phyloP scores from a whole-genome alignment of 2,329 filamentous ascomycete species.

The Coniosporium uncinatum region DNA sequence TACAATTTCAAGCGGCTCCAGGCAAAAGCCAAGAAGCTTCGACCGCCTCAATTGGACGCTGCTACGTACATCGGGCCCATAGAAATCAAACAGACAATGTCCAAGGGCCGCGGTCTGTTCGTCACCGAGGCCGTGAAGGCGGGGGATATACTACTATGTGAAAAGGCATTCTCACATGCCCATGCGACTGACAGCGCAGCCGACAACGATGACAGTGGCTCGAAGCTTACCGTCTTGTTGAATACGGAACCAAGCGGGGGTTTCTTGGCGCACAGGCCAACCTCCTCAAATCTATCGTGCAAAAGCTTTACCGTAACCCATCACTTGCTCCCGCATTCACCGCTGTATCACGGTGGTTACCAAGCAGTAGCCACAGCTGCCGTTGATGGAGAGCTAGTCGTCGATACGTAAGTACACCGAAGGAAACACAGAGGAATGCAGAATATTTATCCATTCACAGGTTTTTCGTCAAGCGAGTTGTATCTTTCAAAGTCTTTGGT shows the following conservation, averaged over 20 bases:
- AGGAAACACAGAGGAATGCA: no score
- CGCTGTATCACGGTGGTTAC: slow-evolving; percentile 1
- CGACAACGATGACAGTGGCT: slow-evolving; percentile 29
- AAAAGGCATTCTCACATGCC: slow-evolving; percentile 33
- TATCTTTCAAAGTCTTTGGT: slow-evolving; percentile 1
- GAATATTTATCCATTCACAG: not conserved
- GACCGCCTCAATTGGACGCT: slow-evolving; percentile 15
- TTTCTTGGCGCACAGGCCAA: slow-evolving; percentile 10
- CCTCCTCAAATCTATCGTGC: slow-evolving; percentile 21
- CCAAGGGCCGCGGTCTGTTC: slow-evolving; percentile 36
- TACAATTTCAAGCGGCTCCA: slow-evolving; percentile 7
- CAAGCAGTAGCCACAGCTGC: not conserved
- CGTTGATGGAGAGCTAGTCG: not conserved
- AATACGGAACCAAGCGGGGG: not conserved
- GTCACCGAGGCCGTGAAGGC: slow-evolving; percentile 26
- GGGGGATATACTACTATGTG: slow-evolving; percentile 36
- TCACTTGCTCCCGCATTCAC: slow-evolving; percentile 13
- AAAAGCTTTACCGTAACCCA: slow-evolving; percentile 33
- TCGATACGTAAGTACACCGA: not conserved
- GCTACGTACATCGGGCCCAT: slow-evolving; percentile 23
- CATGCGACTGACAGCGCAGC: slow-evolving; percentile 4
- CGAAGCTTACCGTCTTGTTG: slow-evolving; percentile 23
- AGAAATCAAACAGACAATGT: slow-evolving; percentile 24
- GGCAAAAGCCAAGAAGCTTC: slow-evolving; percentile 1
- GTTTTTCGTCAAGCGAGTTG: slow-evolving; percentile 8